Evolutionary conservation across 768 basidiomycete genomes (phyloP).

Genomic region (Suillus fuscotomentosus): DNA sequence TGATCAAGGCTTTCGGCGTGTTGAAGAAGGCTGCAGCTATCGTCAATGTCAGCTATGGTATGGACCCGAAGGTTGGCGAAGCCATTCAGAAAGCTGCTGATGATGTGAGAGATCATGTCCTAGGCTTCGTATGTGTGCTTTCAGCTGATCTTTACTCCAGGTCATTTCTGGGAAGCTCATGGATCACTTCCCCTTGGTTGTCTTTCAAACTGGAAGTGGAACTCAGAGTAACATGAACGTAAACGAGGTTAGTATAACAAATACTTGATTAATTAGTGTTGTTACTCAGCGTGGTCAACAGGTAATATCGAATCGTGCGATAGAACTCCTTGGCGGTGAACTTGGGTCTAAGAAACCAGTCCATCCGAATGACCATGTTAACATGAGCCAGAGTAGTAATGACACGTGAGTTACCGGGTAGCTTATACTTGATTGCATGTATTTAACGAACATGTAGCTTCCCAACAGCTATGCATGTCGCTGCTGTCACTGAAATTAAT

Average conservation of each 20-base stretch:
- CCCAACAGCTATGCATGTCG: slow-evolving; percentile 99
- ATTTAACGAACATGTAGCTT: slow-evolving; percentile 52
- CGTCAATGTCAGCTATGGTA: slow-evolving; percentile 87
- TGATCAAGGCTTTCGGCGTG: slow-evolving; percentile 97
- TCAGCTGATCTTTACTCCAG: slow-evolving; percentile 37
- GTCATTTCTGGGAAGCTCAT: slow-evolving; percentile 94
- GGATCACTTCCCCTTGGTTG: slow-evolving; percentile 96
- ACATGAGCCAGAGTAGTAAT: slow-evolving; percentile 98
- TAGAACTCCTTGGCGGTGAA: slow-evolving; percentile 93
- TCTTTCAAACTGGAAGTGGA: slow-evolving; percentile 98
- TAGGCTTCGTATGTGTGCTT: background rate
- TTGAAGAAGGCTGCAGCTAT: slow-evolving; percentile 95
- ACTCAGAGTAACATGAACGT: slow-evolving; percentile 99
- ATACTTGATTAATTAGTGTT: background rate
- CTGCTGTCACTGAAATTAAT: slow-evolving; percentile 87
- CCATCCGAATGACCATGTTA: slow-evolving; percentile 99
- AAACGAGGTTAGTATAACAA: slow-evolving; percentile 67
- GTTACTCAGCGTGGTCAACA: slow-evolving; percentile 24
- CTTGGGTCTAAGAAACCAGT: slow-evolving; percentile 96
- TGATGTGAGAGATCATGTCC: slow-evolving; percentile 55
- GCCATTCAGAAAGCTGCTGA: slow-evolving; percentile 94
- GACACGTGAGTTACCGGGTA: slow-evolving; percentile 70
- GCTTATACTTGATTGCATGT: background rate
- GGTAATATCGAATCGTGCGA: slow-evolving; percentile 98
- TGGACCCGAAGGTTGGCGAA: slow-evolving; percentile 83